phyloP scores from a whole-genome alignment of 2,329 filamentous ascomycete genomes.

The Penicillium sclerotigenum region DNA sequence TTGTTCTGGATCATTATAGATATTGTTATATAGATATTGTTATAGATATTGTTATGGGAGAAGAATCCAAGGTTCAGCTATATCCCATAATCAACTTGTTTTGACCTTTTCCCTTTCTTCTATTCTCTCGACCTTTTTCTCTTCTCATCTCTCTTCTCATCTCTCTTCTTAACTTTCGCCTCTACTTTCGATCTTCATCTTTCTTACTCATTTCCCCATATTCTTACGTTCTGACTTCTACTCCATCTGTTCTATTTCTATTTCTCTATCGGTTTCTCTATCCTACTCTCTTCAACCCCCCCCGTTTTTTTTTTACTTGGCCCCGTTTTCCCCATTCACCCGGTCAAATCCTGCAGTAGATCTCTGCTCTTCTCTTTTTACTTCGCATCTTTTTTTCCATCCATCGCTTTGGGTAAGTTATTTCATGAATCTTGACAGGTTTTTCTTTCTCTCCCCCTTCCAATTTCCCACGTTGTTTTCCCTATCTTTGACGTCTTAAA shows the following conservation, averaged over 20 bases:
- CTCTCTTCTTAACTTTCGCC: neutral
- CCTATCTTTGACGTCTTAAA: neutral
- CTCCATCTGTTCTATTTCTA: neutral
- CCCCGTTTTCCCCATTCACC: constrained; percentile 4
- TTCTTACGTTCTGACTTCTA: neutral
- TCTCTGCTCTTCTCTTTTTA: neutral
- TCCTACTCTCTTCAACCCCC: neutral
- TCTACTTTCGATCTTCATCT: neutral
- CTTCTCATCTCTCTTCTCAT: neutral
- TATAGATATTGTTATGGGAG: neutral
- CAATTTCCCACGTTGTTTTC: neutral
- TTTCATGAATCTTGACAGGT: neutral
- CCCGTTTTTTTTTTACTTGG: constrained; percentile 4
- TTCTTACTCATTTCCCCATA: neutral
- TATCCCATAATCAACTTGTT: constrained; percentile 5
- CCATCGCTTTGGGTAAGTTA: constrained; percentile 4
- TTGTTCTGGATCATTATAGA: no score
- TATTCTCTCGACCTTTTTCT: neutral
- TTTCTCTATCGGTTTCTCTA: constrained; percentile 4
- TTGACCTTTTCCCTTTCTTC: constrained; percentile 3
- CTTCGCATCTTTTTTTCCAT: neutral
- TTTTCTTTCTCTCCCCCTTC: neutral
- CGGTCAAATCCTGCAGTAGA: constrained; percentile 21
- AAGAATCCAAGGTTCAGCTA: constrained; percentile 1
- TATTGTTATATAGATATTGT: neutral